Evolutionary conservation across 1,284 basidiomycete genomes (phyloP), one percentile per base, ranked within the genome.

Genomic region (Tilletia indica): DNA sequence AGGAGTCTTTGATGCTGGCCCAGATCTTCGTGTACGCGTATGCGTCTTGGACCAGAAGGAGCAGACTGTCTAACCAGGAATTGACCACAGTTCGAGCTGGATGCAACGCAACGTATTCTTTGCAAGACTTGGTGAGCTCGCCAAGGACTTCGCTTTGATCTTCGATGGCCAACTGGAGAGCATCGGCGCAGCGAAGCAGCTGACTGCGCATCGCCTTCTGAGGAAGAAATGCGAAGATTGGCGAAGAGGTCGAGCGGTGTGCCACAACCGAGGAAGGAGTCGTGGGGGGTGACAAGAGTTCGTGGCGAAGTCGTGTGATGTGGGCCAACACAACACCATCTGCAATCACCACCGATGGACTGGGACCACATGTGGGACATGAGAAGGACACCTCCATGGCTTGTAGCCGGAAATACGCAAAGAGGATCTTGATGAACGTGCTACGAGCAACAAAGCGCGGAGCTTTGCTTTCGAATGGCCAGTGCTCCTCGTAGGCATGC

Each of bases 371-470:
- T 6, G 6, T 6, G 6, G 25, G 25, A 54, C 51, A 54, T 4
- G 5, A 19, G 25, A 54, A 54, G 6, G 51, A 31, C 5, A 54
- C 51, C 5, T 54, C 51, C 51, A n/a, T 19, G 5, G 6, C 19
- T 19, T 54, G 51, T 8, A 54, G 51, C n/a, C n/a, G 16, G 19
- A 54, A 4, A 54, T 8, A 54, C 19, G 51, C 51, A 54, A 54
- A 54, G 51, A 54, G n/a, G 5, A 54, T 19, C 51, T 54, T 54
- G 51, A n/a, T 54, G 51, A 54, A 54, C 19, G 51, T 54, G 16
- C 8, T 8, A 6, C 51, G 51, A 6, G 51, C 25, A 19, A 54
- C 5, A 19, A 54, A 54, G 4, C 6, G 4, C 6, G 42, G 42
- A 45, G 42, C 6, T 45, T 45, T 45, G 42, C 12, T 45, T 4